Evolutionary conservation across 2,329 filamentous ascomycete genomes (phyloP), one percentile per base, ranked within the genome.

Genomic region (Fusarium sp.): DNA sequence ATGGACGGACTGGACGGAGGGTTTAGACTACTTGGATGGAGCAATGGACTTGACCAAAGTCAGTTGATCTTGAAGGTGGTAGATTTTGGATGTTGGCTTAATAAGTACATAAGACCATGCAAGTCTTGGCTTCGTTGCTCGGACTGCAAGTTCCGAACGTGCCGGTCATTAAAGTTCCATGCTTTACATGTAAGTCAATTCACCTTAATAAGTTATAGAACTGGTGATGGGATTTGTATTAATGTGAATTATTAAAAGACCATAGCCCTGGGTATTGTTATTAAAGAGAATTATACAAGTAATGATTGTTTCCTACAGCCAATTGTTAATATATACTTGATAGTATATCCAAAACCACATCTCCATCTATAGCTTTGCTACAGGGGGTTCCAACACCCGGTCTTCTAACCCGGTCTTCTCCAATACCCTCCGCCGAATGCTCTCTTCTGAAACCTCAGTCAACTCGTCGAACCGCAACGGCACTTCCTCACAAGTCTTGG

Each of bases 401-500:
- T 45, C 34, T 39, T 42, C 50, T 28, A 71, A 61, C 9, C 64
- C 67, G 13, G 69, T 67, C 50, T 71, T 67, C 15, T 53, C 65
- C 32, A 70, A 65, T 36, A 83, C 75, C 55, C 78, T 72, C 47
- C 74, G 70, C 53, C 73, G 70, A 19, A 86, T 74, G 38, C 81
- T 77, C 24, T 79, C 78, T 15, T 80, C 77, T 2, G 70, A 76
- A 39, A 79, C 78, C n/a, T 76, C 73, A 51, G 75, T 78, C 61
- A 88, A 61, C 25, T 65, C 67, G 13, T 74, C 74, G 35, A 82
- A 78, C 19, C 79, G 73, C n/a, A 85, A 69, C 15, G 73, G 70
- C 24, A 71, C 72, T 72, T 87, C 84, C 60, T 82, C 70, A 40
- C 85, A 66, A 3, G 80, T 84, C 75, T 78, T 84, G 6, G 84